Percentiles rank a stretch among this genome's conserved stretches.
Evolutionary conservation across 192 early-diverging fungal genomes (phyloP).

Genomic region (Allomyces macrogynus): DNA sequence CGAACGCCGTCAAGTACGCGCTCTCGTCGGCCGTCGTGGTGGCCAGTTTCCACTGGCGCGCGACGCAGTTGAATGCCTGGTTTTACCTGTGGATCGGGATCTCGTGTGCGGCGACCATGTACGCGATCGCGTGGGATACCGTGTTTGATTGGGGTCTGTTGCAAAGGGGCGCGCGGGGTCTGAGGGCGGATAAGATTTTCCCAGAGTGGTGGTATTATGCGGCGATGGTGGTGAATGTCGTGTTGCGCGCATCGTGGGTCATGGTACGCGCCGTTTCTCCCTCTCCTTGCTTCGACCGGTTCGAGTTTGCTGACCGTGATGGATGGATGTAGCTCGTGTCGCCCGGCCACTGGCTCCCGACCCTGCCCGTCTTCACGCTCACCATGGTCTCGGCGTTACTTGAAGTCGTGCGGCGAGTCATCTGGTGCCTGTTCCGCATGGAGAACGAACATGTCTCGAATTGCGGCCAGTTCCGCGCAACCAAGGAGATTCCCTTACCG

Average conservation of each 20-base stretch:
- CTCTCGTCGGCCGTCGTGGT: neutral
- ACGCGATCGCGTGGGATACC: neutral
- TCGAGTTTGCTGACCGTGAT: too few species aligned
- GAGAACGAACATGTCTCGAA: neutral
- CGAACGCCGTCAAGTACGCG: neutral
- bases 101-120: neutral
- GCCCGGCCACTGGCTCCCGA: neutral
- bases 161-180: neutral
- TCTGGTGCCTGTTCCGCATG: neutral
- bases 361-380: neutral
- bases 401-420: neutral
- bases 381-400: neutral
- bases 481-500: neutral
- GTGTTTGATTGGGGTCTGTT: neutral
- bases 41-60: neutral
- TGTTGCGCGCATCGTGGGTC: neutral
- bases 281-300: too few species aligned
- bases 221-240: neutral
- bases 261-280: neutral
- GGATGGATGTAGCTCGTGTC: neutral
- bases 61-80: neutral
- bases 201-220: neutral
- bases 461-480: neutral
- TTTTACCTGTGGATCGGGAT: neutral
- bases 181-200: neutral